Conservation (phyloP, 2,329 filamentous ascomycete species). For the Microascus cirrosus region DNA sequence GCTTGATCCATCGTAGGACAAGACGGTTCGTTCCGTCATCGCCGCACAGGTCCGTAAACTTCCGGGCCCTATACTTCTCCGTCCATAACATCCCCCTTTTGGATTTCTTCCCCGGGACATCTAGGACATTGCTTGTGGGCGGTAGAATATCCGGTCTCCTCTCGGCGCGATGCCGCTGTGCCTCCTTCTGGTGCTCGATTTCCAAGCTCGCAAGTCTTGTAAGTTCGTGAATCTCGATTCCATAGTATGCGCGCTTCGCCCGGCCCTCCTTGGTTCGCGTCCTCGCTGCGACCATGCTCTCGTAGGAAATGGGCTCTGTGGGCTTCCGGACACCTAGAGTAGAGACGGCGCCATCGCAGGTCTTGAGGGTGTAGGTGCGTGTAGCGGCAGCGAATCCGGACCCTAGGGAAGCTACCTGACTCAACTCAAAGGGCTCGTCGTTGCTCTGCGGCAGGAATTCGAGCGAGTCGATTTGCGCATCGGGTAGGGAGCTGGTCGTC, state of each 20-base stretch:
- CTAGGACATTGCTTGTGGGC: background rate
- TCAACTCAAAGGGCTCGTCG: background rate
- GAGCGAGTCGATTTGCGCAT: background rate
- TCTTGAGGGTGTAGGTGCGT: constrained; percentile 30
- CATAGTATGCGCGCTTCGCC: constrained; percentile 73
- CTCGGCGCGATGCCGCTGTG: background rate
- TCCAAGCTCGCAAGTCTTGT: constrained; percentile 61
- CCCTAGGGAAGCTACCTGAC: background rate
- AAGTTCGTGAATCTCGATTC: constrained; percentile 79
- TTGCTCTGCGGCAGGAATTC: background rate
- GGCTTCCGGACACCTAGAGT: constrained; percentile 43
- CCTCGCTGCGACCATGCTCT: constrained; percentile 55
- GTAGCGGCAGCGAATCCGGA: background rate
- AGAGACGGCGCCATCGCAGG: constrained; percentile 45
- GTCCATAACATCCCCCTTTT: constrained; percentile 69
- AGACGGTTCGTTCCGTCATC: constrained; percentile 88
- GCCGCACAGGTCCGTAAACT: constrained; percentile 86
- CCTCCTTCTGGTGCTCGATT: constrained; percentile 18
- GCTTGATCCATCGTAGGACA: constrained; percentile 87
- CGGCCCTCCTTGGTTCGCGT: constrained; percentile 56
- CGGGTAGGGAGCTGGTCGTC: background rate
- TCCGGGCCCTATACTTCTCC: constrained; percentile 88
- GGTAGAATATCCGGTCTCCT: background rate
- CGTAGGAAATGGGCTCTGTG: constrained; percentile 41
- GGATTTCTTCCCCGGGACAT: constrained; percentile 20